Percentiles rank a stretch among this genome's conserved stretches.
Evolutionary conservation across 495 filamentous ascomycete genomes (phyloP).

Genomic region (Annulohypoxylon moriforme): DNA sequence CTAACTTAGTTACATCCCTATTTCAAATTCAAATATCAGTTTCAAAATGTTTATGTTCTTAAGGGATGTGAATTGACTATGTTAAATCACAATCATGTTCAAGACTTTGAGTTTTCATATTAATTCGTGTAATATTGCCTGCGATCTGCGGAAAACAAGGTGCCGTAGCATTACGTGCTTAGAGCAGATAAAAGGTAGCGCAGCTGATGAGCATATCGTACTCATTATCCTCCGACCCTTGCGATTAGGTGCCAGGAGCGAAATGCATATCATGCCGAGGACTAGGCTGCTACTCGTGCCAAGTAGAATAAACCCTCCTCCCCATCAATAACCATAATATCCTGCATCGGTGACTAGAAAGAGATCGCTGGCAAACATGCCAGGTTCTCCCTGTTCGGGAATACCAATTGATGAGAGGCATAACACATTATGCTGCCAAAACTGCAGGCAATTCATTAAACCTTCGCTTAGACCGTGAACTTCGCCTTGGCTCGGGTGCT

Average conservation of each 20-base stretch:
- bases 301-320: conserved; percentile 7
- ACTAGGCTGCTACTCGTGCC: background rate
- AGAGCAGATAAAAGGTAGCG: conserved; percentile 5
- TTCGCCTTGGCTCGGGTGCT: conserved; percentile 97
- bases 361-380: background rate
- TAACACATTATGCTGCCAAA: conserved; percentile 7
- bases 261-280: conserved; percentile 21
- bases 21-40: background rate
- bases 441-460: background rate
- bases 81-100: background rate
- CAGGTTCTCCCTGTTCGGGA: background rate
- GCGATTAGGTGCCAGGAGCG: conserved; percentile 3
- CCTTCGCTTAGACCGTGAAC: conserved; percentile 74
- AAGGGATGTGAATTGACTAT: background rate
- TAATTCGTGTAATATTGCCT: conserved; percentile 30
- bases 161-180: conserved; percentile 16
- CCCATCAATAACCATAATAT: conserved; percentile 8
- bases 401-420: conserved; percentile 2
- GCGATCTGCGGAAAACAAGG: conserved; percentile 25
- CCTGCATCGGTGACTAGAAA: background rate
- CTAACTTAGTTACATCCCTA: conserved; percentile 2
- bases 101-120: background rate
- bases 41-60: background rate
- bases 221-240: conserved; percentile 12
- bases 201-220: conserved; percentile 19